Evolutionary conservation across 2,329 filamentous ascomycete genomes (phyloP).

Genomic region (Penicillium sp.): DNA sequence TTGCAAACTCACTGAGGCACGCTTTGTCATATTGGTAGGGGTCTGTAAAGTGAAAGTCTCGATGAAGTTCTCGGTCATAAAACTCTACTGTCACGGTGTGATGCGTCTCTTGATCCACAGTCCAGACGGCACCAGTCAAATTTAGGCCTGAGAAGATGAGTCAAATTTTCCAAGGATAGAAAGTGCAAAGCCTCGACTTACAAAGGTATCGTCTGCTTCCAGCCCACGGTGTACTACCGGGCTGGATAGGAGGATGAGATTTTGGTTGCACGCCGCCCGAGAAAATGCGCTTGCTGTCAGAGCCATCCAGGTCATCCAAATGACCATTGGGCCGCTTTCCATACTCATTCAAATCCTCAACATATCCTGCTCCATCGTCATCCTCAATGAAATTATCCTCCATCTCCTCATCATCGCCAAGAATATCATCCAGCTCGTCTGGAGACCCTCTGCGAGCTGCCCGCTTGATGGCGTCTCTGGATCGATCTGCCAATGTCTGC

Average conservation of each 20-base stretch:
- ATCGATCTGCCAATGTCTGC: constrained; percentile 56
- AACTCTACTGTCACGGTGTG: constrained; percentile 97
- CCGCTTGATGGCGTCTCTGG: constrained; percentile 53
- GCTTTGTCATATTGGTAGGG: constrained; percentile 95
- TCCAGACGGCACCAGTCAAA: constrained; percentile 93
- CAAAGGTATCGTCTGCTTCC: constrained; percentile 92
- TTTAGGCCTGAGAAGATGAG: constrained; percentile 61
- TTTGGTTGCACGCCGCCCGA: constrained; percentile 58
- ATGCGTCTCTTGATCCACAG: constrained; percentile 88
- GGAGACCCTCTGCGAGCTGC: constrained; percentile 62
- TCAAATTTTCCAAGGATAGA: not conserved
- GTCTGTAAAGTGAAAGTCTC: constrained; percentile 97
- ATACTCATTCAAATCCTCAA: constrained; percentile 60
- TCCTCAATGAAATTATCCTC: constrained; percentile 84
- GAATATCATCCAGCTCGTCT: constrained; percentile 80
- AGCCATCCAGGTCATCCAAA: constrained; percentile 46
- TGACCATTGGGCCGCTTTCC: constrained; percentile 62
- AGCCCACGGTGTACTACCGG: constrained; percentile 92
- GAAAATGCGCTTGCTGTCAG: constrained; percentile 53
- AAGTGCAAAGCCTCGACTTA: constrained; percentile 23
- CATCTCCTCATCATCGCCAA: constrained; percentile 62
- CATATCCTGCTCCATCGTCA: constrained; percentile 91
- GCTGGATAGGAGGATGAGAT: constrained; percentile 84
- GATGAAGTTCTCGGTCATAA: constrained; percentile 87
- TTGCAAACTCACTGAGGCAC: constrained; percentile 63